Base-by-base conservation (phyloP, 176 grass and related monocot species). In the Alopecurus myosuroides region DNA sequence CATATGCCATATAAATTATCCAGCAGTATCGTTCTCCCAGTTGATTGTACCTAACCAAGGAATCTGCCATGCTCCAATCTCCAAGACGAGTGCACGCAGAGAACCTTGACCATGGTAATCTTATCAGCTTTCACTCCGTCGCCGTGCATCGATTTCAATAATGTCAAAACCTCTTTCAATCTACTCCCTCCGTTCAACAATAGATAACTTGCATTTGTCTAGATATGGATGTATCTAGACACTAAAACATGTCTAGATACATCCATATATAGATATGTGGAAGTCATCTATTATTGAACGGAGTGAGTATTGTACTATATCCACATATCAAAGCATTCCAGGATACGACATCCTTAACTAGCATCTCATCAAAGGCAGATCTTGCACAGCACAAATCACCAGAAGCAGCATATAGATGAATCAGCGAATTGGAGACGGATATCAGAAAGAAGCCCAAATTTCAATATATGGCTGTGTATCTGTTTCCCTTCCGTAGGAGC, bases 291-390 rank as follows among this genome's bases (percentile, higher is more conserved):
- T n/a, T n/a, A n/a, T n/a, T n/a, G n/a, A n/a, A n/a, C n/a, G n/a
- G n/a, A n/a, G n/a, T n/a, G n/a, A n/a, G n/a, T n/a, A 17, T 77
- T 91, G 30, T 28, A 26, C 18, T 85, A n/a, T 80, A 89, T 52
- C 85, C 87, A 61, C 82, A 82, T 20, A 94, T 80, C 78, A 94
- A 77, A 0, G 81, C 72, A 72, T 88, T 92, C 89, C 89, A 94
- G 80, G 87, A 92, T 45, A 90, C 79, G 1, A 84, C 73, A 88
- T 94, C 90, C 85, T 78, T 85, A 77, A 70, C 74, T 14, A 46
- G 42, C 75, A 92, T 88, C 80, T 83, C 89, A 65, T 89, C 62
- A 70, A 90, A 90, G 44, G 90, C 15, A 19, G 62, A 83, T 63
- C 44, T 90, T 58, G 86, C 86, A 34, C 23, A 57, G n/a, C 22